Evolutionary conservation across 2,329 filamentous ascomycete genomes (phyloP), one percentile per base, ranked within the genome.

Genomic region (Clarireedia homoeocarpa): DNA sequence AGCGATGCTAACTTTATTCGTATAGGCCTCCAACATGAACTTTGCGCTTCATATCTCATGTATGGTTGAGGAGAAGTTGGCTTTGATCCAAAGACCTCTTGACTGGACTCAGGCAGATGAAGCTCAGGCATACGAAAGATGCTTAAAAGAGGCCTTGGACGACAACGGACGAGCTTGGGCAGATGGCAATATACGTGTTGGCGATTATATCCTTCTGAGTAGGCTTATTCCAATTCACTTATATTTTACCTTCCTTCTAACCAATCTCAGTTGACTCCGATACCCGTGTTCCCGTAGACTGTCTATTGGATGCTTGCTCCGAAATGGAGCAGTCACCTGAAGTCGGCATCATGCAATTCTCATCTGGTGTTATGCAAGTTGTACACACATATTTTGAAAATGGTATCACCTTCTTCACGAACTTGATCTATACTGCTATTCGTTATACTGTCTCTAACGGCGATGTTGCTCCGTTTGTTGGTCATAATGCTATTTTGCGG

Each of bases 131-230:
- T 90, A 90, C 66, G 79, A 85, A 69, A 71, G 76, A 65, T 77
- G 81, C 58, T 77, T 91, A 44, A 79, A 82, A 62, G 79, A 86
- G 58, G 80, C 86, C 17, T 76, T 91, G 39, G 78, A 84, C 48
- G 81, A 84, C 49, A 77, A 88, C 56, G 83, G 84, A 17, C 81
- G 85, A 27, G 86, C 86, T 27, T 88, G 86, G 86, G 89, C 89
- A 17, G 88, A 90, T 67, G 90, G 89, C 59, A 91, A 94, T 70
- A 86, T 95, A 63, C 88, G 89, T 51, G 76, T 95, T 23, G 90
- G 90, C 55, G 89, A 95, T 71, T 91, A 91, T 70, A 89, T 91
- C 58, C 74, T 88, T 34, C 74, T 91, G 58, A 87, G 71, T 72
- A 67, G 61, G 69, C 62, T 17, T 20, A 23, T 20, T 6, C 4